Base-by-base conservation (phyloP, 2,329 filamentous ascomycete species). In the Tolypocladium nubicola region DNA sequence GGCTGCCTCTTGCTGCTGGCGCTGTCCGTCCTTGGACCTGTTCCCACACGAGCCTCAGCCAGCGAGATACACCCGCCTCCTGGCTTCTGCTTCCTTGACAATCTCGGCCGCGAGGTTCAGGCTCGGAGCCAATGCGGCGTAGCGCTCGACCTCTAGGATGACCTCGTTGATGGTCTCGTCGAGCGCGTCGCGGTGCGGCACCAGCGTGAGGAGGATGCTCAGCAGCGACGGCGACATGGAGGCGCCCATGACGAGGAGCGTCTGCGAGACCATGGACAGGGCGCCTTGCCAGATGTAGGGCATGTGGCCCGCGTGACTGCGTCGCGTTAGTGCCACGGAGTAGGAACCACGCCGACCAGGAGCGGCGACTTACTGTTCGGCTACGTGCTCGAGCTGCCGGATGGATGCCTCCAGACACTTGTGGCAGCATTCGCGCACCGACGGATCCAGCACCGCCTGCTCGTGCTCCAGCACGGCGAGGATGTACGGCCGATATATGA, bases 201-300 rank as follows among this genome's bases (percentile, higher is more conserved):
- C 77, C 30, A 85, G 67, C 2, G 75, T 77, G 53, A 80, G 60
- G 68, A 93, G 76, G 45, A 92, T 84, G 54, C 76, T 79, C 30
- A 82, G 84, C 3, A 93, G 80, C 6, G 85, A 85, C 1, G 85
- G 84, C 10, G 86, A 91, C 84, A 93, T 89, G 19, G 87, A 90
- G 19, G 89, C 88, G 8, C 88, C 89, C 89, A 94, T 93, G 39
- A 94, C 83, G 49, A 94, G 77, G 19, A 94, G 76, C 2, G 87
- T 88, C 70, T 94, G 89, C 7, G 88, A 90, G 26, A 92, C 87
- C 67, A 94, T 89, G 26, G 87, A 91, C 41, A 94, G 78, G 10
- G 89, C 88, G 21, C 89, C 89, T 74, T 93, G 89, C 86, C 88
- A 94, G 23, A 93, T 80, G 71, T 93, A 94, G 14, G 89, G 89